These are phyloP conservation scores for Cynanchum wilfordii DNA, from an alignment of 257 asterid species.

Conservation along the genomic window DNA sequence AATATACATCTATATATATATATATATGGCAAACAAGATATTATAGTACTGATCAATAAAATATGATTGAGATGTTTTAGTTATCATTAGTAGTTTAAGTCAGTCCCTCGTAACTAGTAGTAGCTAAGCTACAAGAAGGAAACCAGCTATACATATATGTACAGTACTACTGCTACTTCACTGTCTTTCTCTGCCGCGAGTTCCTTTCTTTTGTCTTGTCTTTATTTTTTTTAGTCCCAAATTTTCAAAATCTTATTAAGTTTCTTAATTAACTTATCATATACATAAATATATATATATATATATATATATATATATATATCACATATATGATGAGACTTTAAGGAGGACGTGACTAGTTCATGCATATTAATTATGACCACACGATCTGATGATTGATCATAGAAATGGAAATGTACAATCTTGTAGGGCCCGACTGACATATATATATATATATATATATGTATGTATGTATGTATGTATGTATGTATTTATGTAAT, in stretches of 20 bases:
- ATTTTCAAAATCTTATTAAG: background rate
- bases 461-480: no score
- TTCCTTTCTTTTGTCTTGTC: background rate
- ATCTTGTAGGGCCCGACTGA: background rate
- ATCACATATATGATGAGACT: background rate
- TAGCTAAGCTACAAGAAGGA: background rate
- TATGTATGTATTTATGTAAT: background rate
- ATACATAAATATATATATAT: no score
- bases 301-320: no score
- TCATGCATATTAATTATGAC: background rate
- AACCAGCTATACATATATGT: no score
- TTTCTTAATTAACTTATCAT: background rate
- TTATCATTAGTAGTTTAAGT: background rate
- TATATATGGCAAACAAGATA: no score
- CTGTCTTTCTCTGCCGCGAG: background rate
- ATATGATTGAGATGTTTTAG: background rate
- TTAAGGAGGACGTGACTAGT: background rate
- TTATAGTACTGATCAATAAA: background rate
- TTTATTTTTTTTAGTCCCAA: background rate
- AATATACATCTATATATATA: no score
- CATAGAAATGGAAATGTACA: constrained; percentile 7
- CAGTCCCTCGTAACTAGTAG: background rate
- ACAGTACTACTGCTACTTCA: no score
- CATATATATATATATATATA: no score
- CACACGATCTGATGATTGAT: constrained; percentile 14